Conservation (phyloP, 345 rosid species). For the Eucalyptus polyanthemos region DNA sequence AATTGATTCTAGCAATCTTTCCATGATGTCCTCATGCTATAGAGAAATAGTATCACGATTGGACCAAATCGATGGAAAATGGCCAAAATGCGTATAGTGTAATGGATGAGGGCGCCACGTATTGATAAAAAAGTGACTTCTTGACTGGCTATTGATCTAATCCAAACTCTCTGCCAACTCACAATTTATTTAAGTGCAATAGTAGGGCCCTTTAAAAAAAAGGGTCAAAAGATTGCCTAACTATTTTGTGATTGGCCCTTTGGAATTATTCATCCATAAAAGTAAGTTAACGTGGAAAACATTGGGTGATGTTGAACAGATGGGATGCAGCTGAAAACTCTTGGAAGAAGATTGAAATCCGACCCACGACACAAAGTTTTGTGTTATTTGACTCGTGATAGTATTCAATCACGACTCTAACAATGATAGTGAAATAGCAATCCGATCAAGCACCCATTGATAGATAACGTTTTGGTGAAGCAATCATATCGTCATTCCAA, state of each 20-base stretch:
- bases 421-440: not conserved
- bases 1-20: not conserved
- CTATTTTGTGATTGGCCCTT: not conserved
- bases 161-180: not conserved
- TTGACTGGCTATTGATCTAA: not conserved
- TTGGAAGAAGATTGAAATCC: not conserved
- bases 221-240: not conserved
- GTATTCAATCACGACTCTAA: not conserved
- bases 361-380: not conserved
- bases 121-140: not conserved
- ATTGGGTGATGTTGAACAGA: not conserved
- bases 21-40: not conserved
- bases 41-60: not conserved
- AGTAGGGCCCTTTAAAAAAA: not conserved
- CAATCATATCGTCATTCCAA: rapidly evolving
- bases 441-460: rapidly evolving
- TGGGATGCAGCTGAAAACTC: not conserved
- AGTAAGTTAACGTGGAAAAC: not conserved
- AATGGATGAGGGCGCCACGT: not conserved
- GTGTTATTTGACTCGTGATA: not conserved
- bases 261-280: not conserved
- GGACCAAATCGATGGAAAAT: not conserved
- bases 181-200: not conserved
- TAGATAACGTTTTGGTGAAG: not conserved
- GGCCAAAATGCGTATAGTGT: not conserved